phyloP scores from a whole-genome alignment of 768 basidiomycete genomes.

The Saitozyma podzolica region DNA sequence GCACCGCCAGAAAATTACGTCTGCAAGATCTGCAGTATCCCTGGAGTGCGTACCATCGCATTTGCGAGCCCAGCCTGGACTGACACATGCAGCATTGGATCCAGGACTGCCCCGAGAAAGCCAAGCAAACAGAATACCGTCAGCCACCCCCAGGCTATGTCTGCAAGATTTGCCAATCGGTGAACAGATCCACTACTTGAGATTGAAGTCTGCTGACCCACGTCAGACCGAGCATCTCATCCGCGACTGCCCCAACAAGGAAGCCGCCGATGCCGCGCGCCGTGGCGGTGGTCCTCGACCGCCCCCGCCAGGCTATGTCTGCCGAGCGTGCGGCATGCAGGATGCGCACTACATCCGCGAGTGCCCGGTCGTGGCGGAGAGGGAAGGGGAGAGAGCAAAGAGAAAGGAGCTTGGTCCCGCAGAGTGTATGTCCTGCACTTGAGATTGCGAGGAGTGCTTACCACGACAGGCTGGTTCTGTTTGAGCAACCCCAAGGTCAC shows the following conservation, averaged over 20 bases:
- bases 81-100: conserved; percentile 49
- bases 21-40: conserved; percentile 48
- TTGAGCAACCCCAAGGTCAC: conserved; percentile 90
- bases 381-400: conserved; percentile 54
- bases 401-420: conserved; percentile 60
- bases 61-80: conserved; percentile 5
- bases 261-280: conserved; percentile 55
- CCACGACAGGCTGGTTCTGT: conserved; percentile 83
- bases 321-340: conserved; percentile 85
- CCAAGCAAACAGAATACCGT: conserved; percentile 50
- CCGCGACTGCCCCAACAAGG: conserved; percentile 80
- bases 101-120: conserved; percentile 49
- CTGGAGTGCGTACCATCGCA: conserved; percentile 42
- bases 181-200: conserved; percentile 45
- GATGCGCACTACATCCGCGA: conserved; percentile 77
- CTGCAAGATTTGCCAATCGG: conserved; percentile 79
- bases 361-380: conserved; percentile 68
- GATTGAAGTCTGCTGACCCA: not conserved
- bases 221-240: conserved; percentile 77
- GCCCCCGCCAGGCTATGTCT: conserved; percentile 63
- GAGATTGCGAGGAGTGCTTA: conserved; percentile 16
- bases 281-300: conserved; percentile 18
- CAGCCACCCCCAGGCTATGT: conserved; percentile 77
- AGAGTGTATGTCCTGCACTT: conserved; percentile 61
- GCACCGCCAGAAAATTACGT: conserved; percentile 46